Evolutionary conservation across 83 land plant genomes (phyloP).

Genomic region (Thuja plicata): DNA sequence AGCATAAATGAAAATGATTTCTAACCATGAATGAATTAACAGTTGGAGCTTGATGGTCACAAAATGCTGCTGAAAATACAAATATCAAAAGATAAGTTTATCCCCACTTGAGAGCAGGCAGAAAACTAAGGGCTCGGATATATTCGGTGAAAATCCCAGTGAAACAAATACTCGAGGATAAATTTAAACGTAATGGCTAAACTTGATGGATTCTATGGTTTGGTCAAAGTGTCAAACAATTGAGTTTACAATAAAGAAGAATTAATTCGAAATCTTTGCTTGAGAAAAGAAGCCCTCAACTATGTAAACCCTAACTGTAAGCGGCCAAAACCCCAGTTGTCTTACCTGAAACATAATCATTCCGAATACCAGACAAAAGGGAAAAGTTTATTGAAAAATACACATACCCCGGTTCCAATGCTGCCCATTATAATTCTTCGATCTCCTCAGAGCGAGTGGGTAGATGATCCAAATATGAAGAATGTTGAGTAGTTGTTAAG

Average conservation of each 20-base stretch:
- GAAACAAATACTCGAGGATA: not conserved
- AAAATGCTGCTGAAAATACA: not conserved
- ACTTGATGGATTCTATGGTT: conserved; percentile 22
- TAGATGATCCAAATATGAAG: not conserved
- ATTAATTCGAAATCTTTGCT: conserved; percentile 12
- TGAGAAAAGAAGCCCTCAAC: conserved; percentile 17
- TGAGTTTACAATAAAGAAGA: too few relatives aligned
- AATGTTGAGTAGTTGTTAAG: not conserved
- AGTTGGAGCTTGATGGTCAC: not conserved
- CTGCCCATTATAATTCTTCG: conserved; percentile 1
- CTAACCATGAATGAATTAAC: conserved; percentile 13
- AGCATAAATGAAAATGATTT: conserved; percentile 8
- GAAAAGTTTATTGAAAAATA: not conserved
- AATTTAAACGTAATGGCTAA: conserved; percentile 14
- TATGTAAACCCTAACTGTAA: not conserved
- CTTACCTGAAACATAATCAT: not conserved
- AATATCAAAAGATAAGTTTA: not conserved
- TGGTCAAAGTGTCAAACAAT: conserved; percentile 14
- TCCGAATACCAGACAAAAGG: not conserved
- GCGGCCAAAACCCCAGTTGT: not conserved
- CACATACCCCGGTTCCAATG: conserved; percentile 12
- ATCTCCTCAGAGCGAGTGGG: not conserved
- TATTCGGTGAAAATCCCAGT: not conserved
- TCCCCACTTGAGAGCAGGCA: not conserved
- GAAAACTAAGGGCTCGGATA: not conserved